These are phyloP conservation scores for Babesia ovis DNA, from an alignment of 169 alveolate species.

Conservation along the genomic window DNA sequence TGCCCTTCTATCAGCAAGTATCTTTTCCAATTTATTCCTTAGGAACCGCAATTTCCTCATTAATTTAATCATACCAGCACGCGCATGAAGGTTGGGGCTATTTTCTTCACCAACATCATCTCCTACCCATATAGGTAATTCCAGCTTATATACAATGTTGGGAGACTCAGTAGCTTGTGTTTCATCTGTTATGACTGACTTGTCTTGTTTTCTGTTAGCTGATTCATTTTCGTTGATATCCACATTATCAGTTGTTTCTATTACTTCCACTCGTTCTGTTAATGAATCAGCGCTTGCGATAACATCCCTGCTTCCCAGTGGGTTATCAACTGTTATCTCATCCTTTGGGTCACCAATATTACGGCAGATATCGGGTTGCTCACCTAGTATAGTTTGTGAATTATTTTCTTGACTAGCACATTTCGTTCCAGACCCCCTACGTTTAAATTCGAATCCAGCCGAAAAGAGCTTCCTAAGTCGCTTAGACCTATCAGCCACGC, in stretches of 20 bases:
- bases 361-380: too few relatives aligned
- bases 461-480: not conserved
- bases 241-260: not conserved
- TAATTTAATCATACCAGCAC: conserved; percentile 11
- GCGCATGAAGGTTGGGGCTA: not conserved
- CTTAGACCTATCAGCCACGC: not conserved
- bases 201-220: not conserved
- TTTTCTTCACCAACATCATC: not conserved
- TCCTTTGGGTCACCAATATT: too few relatives aligned
- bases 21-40: not conserved
- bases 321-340: too few relatives aligned
- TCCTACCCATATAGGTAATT: conserved; percentile 14
- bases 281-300: too few relatives aligned
- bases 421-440: not conserved
- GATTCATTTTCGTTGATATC: not conserved
- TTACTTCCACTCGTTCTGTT: too few relatives aligned
- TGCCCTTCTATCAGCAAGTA: too few relatives aligned
- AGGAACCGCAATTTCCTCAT: not conserved
- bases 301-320: too few relatives aligned
- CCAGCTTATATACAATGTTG: not conserved
- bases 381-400: too few relatives aligned
- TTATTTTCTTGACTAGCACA: too few relatives aligned
- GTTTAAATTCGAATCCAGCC: not conserved
- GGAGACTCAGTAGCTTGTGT: not conserved
- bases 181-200: not conserved